phyloP scores from a whole-genome alignment of 164 flowering plant species.

The Akebia trifoliata region DNA sequence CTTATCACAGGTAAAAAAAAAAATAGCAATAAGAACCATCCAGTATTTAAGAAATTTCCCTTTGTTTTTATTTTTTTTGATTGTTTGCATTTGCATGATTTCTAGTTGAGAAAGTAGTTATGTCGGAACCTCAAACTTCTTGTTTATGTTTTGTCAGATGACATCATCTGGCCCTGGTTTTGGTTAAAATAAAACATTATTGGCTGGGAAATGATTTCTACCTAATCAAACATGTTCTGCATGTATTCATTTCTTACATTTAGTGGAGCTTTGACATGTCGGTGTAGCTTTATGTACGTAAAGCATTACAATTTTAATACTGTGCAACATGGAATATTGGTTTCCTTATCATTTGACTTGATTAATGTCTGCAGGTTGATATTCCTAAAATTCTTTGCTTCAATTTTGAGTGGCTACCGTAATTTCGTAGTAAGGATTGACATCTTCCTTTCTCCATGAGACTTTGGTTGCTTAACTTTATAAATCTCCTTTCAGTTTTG shows the following conservation, averaged over 20 bases:
- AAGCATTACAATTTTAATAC: not conserved
- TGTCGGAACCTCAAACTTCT: too few species aligned
- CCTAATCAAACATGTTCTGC: too few species aligned
- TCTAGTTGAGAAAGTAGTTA: too few species aligned
- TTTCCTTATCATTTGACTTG: not conserved
- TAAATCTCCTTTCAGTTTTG: constrained; percentile 1
- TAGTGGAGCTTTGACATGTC: not conserved
- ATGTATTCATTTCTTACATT: not conserved
- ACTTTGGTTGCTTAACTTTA: constrained; percentile 1
- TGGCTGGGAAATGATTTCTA: constrained; percentile 4
- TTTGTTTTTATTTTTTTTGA: too few species aligned
- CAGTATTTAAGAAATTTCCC: too few species aligned
- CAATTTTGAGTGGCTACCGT: constrained; percentile 93
- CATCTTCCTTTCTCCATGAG: not conserved
- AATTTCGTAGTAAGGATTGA: constrained; percentile 74
- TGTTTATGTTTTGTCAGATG: too few species aligned
- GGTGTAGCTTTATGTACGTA: not conserved
- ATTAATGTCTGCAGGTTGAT: constrained; percentile 61
- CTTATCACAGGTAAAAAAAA: too few species aligned
- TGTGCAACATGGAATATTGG: not conserved
- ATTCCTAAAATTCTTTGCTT: constrained; percentile 87
- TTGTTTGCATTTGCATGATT: too few species aligned
- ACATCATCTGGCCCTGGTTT: too few species aligned
- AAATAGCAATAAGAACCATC: too few species aligned
- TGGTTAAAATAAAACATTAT: too few species aligned